Percentiles rank a stretch among this genome's conserved stretches.
Evolutionary conservation across 805 yeast genomes (phyloP).

Genomic region (Saturnispora bothae): DNA sequence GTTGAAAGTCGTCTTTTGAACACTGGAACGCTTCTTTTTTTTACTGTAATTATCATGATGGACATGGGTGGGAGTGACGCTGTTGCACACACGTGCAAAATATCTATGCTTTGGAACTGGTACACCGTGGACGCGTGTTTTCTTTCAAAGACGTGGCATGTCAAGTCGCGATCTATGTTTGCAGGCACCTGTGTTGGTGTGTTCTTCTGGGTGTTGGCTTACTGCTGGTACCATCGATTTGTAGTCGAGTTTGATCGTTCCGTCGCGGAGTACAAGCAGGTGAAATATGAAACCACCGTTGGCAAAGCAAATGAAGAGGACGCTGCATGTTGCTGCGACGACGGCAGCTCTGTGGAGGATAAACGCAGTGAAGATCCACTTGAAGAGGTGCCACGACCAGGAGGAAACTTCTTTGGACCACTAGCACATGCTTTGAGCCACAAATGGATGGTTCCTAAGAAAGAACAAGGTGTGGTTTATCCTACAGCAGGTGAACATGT

Average conservation of each 20-base stretch:
- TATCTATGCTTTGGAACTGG: constrained; percentile 65
- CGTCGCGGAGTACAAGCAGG: constrained; percentile 19
- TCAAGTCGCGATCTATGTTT: constrained; percentile 45
- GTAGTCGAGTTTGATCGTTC: constrained; percentile 42
- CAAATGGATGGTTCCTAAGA: constrained; percentile 18
- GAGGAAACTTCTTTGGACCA: constrained; percentile 17
- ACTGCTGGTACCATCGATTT: constrained; percentile 47
- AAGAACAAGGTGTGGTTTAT: constrained; percentile 13
- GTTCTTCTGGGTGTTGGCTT: constrained; percentile 43
- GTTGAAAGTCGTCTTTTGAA: too few species aligned
- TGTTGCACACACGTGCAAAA: constrained; percentile 14
- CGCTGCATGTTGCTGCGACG: constrained; percentile 8
- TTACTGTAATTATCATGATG: constrained; percentile 14
- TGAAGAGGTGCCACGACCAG: constrained; percentile 5
- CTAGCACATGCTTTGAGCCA: constrained; percentile 19
- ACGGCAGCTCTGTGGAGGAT: not conserved
- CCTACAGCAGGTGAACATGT: constrained; percentile 43
- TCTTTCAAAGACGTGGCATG: constrained; percentile 54
- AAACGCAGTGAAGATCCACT: not conserved
- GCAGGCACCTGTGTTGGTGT: constrained; percentile 73
- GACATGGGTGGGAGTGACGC: constrained; percentile 10
- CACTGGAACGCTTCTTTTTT: not conserved
- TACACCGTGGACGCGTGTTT: constrained; percentile 57
- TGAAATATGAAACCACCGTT: constrained; percentile 4
- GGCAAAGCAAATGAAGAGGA: too few species aligned